Evolutionary conservation across 768 basidiomycete genomes (phyloP).

Genomic region (Fistulinella prunicolor): DNA sequence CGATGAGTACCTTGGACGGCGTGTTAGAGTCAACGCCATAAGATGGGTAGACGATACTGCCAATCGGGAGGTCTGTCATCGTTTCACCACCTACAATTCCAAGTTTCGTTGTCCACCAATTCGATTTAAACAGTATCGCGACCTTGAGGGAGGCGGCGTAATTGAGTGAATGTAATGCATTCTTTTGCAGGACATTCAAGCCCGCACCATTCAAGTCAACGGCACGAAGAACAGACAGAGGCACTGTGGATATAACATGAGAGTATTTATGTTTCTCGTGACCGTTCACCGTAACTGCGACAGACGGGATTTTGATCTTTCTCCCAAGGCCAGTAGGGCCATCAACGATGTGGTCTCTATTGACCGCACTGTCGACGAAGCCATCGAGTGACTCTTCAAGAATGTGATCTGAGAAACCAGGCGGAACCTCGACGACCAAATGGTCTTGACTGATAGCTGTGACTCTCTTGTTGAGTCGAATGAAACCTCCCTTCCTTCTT

Average conservation of each 20-base stretch:
- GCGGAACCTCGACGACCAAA: too few species aligned
- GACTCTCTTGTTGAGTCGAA: too few species aligned
- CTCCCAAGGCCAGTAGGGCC: too few species aligned
- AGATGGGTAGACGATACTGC: conserved; percentile 45
- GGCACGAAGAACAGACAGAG: conserved; percentile 35
- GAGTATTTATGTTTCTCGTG: conserved; percentile 25
- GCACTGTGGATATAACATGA: conserved; percentile 43
- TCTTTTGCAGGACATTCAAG: conserved; percentile 31
- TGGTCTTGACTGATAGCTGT: too few species aligned
- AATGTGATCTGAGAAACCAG: background rate
- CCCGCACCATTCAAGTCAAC: conserved; percentile 31
- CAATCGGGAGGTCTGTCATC: conserved; percentile 40
- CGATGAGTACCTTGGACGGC: conserved; percentile 35
- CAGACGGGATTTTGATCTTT: background rate
- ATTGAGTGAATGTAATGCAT: conserved; percentile 37
- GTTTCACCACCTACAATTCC: conserved; percentile 45
- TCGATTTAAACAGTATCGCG: conserved; percentile 42
- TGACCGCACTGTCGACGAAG: too few species aligned
- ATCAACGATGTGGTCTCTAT: too few species aligned
- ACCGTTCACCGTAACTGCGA: conserved; percentile 11
- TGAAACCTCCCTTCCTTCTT: too few species aligned
- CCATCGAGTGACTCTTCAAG: too few species aligned
- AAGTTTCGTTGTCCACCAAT: too few species aligned
- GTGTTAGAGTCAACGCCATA: conserved; percentile 27
- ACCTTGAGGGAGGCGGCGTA: conserved; percentile 42